A percentile compares a stretch with the other conserved stretches of the same genome.
phyloP scores from a whole-genome alignment of 225 moss, liverwort and hornwort genomes.

The Rhytidiadelphus loreus region DNA sequence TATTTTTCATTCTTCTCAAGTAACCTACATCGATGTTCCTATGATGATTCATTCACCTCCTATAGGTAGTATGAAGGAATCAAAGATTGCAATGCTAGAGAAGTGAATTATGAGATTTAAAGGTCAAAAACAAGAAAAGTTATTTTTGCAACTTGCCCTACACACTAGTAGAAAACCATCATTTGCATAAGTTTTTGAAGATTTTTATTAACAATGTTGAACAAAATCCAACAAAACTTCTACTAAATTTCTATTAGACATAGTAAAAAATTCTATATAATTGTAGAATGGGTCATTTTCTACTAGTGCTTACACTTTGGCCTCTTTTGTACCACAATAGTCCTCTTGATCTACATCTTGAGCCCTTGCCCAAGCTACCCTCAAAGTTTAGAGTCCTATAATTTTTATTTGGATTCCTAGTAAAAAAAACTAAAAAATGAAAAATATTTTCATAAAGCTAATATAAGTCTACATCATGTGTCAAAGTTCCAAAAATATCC shows the following conservation, averaged over 20 bases:
- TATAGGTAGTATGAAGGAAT: no score
- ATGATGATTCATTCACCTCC: no score
- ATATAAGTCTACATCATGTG: neutral
- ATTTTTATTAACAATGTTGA: neutral
- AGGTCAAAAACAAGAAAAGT: neutral
- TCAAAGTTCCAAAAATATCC: neutral
- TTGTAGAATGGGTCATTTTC: neutral
- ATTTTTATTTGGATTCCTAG: neutral
- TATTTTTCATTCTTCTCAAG: no score
- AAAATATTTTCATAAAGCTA: neutral
- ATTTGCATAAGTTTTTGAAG: no score
- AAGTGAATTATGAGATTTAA: neutral
- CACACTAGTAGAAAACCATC: no score
- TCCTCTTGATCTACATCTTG: neutral
- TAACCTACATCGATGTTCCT: no score
- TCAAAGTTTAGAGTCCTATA: neutral
- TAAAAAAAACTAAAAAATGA: no score
- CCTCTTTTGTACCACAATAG: neutral
- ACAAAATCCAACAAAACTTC: neutral
- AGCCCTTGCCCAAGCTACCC: neutral
- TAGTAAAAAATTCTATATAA: neutral
- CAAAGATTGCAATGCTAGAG: no score
- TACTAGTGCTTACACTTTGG: no score
- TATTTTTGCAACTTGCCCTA: neutral
- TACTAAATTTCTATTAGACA: neutral